Base-by-base conservation (phyloP, 192 early-diverging fungal species). In the Polychytrium aggregatum region DNA sequence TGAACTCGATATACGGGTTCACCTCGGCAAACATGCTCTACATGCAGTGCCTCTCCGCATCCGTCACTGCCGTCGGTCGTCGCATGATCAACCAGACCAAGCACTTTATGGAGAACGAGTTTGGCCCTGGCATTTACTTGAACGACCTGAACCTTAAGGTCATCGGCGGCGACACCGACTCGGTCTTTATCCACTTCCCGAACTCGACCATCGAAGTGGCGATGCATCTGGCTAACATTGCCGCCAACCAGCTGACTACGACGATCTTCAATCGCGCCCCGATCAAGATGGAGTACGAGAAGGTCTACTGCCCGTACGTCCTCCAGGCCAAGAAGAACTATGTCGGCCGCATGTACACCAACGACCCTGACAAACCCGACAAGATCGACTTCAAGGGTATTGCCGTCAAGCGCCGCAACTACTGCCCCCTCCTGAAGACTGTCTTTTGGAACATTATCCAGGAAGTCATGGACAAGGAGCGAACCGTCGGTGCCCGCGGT, bases 201-300 rank as follows among this genome's bases (percentile, higher is more conserved):
- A 24, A 11, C 7, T 43, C 14, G 8, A 10, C 41, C 7, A 9
- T 43, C 9, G 41, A 8, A 24, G 41, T 10, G 17, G 22, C 41
- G 10, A 20, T 43, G 11, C 10, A 9, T 24, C 21, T 43, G 10
- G 10, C 8, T 43, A 8, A 43, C 41, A 43, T 10, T 7, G 41
- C 41, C 7, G 41, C 41, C 17, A 17, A 43, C 7, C 17, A 10
- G n/a, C 41, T 43, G 14, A 43, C 41, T 43, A 17, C 11, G 21
- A 17, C 7, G 11, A 24, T 43, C 11, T 43, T 43, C 41, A 43
- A 43, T 21, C 11, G 41, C 8, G 10, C 11, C 8, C 41, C 41
- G 17, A 43, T 43, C 41, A 17, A 43, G 22, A 43, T 43, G 41
- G 41, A 43, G 17, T 43, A 43, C 41, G 41, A 43, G 17, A 43